phyloP scores from a whole-genome alignment of 768 basidiomycete species.

The Phanerochaete carnosa region DNA sequence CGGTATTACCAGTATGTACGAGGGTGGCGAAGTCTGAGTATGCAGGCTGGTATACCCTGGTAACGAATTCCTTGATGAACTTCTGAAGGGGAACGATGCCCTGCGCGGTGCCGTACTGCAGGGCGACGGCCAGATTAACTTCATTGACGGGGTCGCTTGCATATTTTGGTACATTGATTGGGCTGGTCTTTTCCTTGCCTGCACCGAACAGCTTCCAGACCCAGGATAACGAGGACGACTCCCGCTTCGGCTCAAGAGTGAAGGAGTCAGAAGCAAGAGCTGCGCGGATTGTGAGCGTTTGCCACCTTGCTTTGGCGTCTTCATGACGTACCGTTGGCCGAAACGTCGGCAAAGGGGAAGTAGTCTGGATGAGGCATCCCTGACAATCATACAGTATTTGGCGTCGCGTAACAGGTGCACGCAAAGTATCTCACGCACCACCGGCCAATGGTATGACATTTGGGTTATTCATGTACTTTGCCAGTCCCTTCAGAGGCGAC shows the following conservation, averaged over 20 bases:
- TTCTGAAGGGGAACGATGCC: conserved; percentile 57
- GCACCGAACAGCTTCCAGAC: conserved; percentile 51
- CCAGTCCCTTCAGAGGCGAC: conserved; percentile 65
- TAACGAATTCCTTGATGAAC: conserved; percentile 56
- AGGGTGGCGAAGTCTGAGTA: conserved; percentile 59
- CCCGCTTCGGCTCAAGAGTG: conserved; percentile 30
- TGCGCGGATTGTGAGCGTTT: neutral
- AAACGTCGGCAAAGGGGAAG: conserved; percentile 66
- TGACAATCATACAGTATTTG: conserved; percentile 17
- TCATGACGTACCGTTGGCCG: conserved; percentile 39
- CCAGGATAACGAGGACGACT: conserved; percentile 44
- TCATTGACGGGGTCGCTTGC: conserved; percentile 37
- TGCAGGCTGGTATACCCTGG: conserved; percentile 51
- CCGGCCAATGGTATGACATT: conserved; percentile 65
- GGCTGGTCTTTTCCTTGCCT: conserved; percentile 41
- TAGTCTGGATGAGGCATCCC: conserved; percentile 65
- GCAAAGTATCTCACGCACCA: conserved; percentile 37
- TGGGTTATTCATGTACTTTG: conserved; percentile 53
- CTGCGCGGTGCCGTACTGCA: conserved; percentile 62
- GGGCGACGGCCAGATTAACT: conserved; percentile 56
- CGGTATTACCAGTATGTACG: conserved; percentile 67
- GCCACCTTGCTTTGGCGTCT: neutral
- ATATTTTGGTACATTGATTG: conserved; percentile 62
- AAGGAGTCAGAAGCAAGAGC: conserved; percentile 46
- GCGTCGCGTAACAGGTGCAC: neutral